Percentiles rank a stretch among this genome's conserved stretches.
Evolutionary conservation across 768 basidiomycete species (phyloP).

Genomic region (Kwoniella sp.): DNA sequence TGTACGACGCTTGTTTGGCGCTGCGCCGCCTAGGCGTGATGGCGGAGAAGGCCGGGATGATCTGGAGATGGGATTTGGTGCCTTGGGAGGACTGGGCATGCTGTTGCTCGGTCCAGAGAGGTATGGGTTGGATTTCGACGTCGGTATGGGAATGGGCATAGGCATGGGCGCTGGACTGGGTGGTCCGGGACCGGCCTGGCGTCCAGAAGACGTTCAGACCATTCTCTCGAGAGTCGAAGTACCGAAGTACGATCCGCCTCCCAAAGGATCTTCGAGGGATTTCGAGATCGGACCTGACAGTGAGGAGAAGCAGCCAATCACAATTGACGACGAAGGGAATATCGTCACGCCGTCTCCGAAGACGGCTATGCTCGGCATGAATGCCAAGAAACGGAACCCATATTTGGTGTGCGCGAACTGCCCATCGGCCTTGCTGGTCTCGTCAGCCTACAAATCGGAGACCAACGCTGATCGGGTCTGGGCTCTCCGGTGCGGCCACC

Average conservation of each 20-base stretch:
- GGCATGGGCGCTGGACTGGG: not conserved
- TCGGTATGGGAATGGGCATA: not conserved
- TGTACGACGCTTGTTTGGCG: not conserved
- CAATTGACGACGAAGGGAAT: constrained; percentile 45
- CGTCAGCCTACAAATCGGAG: constrained; percentile 38
- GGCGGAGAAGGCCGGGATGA: not conserved
- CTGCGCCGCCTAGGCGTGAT: not conserved
- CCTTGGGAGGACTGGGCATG: not conserved
- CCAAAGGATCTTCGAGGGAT: constrained; percentile 35
- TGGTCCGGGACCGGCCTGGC: not conserved
- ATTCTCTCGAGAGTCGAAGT: constrained; percentile 28
- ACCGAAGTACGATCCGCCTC: constrained; percentile 7
- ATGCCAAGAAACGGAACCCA: constrained; percentile 18
- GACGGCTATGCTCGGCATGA: not conserved
- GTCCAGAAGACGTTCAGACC: constrained; percentile 31
- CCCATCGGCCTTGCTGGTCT: constrained; percentile 35
- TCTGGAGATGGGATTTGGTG: not conserved
- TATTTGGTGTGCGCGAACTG: constrained; percentile 43
- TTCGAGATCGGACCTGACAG: constrained; percentile 32
- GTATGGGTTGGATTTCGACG: not conserved
- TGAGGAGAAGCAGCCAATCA: constrained; percentile 27
- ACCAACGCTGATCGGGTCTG: constrained; percentile 39
- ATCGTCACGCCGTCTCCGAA: constrained; percentile 13
- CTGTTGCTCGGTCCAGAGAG: not conserved
- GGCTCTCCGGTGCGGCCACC: constrained; percentile 49